Evolutionary conservation across 345 rosid species (phyloP), one percentile per base, ranked within the genome.

Genomic region (Eutrema yunnanense): DNA sequence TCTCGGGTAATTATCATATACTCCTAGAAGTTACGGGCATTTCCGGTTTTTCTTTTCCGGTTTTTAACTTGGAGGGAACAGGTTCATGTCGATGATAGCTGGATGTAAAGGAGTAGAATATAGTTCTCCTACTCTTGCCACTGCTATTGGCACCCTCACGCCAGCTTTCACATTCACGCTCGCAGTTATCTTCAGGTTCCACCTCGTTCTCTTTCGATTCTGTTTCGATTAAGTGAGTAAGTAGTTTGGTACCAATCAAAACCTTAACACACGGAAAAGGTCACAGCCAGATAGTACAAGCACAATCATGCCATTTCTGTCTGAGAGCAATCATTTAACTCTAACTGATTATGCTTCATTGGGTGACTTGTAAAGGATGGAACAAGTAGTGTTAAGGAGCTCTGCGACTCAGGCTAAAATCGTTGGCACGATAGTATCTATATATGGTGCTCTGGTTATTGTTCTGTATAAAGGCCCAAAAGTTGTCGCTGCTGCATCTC

Each of bases 391-490:
- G n/a, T n/a, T n/a, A n/a, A n/a, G n/a, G n/a, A n/a, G 72, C 72
- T 65, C 76, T 49, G 55, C 72, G 7, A 71, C 61, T 38, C 76
- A 41, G 41, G 80, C 80, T 41, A 71, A 77, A 64, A 49, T 71
- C 30, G 57, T 77, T 50, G 80, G 80, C 42, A 65, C 80, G 0
- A 41, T 77, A 40, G 67, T 77, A n/a, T 77, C 76, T 48, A 71
- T 77, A 58, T 63, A 68, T 26, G 80, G 80, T 65, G 76, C 80
- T 58, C 52, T 77, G 14, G 68, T 77, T 64, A 43, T 71, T 48
- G 63, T 77, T 8, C 72, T 77, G 0, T 77, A 49, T 26, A 71
- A 56, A 33, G 80, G 80, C 16, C 72, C 80, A 3, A 32, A 38
- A 64, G 55, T 71, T 40, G 19, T 76, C 0, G 11, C 60, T 37